phyloP scores from a whole-genome alignment of 805 yeast genomes.

The Candida tibetensis region DNA sequence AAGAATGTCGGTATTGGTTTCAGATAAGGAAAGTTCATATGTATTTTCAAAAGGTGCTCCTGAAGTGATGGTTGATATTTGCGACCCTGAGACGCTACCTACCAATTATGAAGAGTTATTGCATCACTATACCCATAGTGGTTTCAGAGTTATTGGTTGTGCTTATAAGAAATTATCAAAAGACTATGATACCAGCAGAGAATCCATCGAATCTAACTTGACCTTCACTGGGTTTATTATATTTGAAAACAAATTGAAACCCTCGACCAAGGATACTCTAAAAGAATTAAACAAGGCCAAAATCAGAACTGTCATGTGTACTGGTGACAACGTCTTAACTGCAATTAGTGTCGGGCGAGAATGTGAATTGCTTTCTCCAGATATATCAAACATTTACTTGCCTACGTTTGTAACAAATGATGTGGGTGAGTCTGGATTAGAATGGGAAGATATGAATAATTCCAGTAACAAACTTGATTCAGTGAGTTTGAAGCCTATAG shows the following conservation, averaged over 20 bases:
- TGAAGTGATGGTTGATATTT: slow-evolving; percentile 80
- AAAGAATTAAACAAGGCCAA: slow-evolving; percentile 60
- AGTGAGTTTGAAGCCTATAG: slow-evolving; percentile 52
- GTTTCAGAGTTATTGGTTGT: slow-evolving; percentile 93
- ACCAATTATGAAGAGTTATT: slow-evolving; percentile 67
- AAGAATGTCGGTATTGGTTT: slow-evolving; percentile 77
- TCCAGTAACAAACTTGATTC: slow-evolving; percentile 59
- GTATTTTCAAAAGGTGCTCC: slow-evolving; percentile 93
- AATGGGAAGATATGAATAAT: slow-evolving; percentile 71
- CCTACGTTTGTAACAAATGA: slow-evolving; percentile 54
- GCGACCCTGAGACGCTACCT: slow-evolving; percentile 72
- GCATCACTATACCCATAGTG: slow-evolving; percentile 86
- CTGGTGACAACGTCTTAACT: slow-evolving; percentile 94
- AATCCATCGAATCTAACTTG: slow-evolving; percentile 64
- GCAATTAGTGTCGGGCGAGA: slow-evolving; percentile 92
- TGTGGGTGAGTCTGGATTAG: slow-evolving; percentile 36
- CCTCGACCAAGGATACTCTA: slow-evolving; percentile 61
- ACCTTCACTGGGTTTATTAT: slow-evolving; percentile 83
- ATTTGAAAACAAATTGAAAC: slow-evolving; percentile 87
- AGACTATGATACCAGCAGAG: slow-evolving; percentile 40
- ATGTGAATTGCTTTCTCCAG: slow-evolving; percentile 59
- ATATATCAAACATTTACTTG: slow-evolving; percentile 38
- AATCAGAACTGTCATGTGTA: slow-evolving; percentile 89
- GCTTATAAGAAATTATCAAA: slow-evolving; percentile 56
- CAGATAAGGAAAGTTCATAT: slow-evolving; percentile 9